phyloP scores from a whole-genome alignment of 2,329 filamentous ascomycete species.

The Ceratocystis ficicola region DNA sequence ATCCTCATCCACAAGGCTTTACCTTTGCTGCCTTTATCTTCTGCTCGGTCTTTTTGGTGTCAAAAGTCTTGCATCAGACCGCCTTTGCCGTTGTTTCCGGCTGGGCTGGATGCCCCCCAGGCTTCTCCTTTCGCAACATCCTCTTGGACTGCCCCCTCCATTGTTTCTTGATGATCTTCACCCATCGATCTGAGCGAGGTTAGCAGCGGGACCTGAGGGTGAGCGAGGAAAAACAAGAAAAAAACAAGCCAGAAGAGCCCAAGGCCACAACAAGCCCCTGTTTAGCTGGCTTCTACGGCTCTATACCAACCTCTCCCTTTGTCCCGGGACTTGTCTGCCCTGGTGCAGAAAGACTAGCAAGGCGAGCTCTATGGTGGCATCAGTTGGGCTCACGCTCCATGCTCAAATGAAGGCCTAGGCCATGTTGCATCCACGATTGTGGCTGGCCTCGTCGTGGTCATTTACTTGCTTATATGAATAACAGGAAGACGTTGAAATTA shows the following conservation, averaged over 20 bases:
- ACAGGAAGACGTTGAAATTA: neutral
- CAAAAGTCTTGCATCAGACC: neutral
- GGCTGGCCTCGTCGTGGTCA: too few relatives aligned
- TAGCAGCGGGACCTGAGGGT: neutral
- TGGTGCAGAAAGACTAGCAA: neutral
- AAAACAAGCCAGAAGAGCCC: neutral
- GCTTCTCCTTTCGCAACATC: neutral
- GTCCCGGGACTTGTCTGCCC: neutral
- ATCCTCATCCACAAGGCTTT: neutral
- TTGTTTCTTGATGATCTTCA: neutral
- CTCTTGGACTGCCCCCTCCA: neutral
- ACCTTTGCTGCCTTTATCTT: neutral
- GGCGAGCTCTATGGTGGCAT: neutral
- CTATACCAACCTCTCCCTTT: constrained; percentile 2
- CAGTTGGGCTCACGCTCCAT: neutral
- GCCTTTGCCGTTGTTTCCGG: neutral
- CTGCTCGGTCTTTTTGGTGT: neutral
- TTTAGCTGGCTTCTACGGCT: neutral
- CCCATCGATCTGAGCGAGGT: neutral
- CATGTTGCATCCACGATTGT: neutral
- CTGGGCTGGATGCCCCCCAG: neutral
- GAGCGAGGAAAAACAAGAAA: neutral
- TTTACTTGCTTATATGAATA: too few relatives aligned
- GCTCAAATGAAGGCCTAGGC: neutral
- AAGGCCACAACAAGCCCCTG: constrained; percentile 4